Evolutionary conservation across 441 rosid species (phyloP).

Genomic region (Gossypium schwendimanii): DNA sequence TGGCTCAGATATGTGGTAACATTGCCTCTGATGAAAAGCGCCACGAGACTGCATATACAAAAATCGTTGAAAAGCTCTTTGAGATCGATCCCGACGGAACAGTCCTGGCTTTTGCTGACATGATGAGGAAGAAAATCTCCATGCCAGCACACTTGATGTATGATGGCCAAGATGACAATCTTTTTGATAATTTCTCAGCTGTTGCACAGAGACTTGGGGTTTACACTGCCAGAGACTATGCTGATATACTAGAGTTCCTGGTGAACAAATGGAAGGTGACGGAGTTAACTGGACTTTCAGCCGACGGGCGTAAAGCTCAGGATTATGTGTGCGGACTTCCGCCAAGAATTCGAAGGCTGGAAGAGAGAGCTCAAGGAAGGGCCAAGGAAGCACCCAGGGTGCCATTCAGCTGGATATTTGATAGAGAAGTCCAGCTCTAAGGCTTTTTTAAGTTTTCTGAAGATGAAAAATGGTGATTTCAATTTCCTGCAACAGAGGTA

Average conservation of each 20-base stretch:
- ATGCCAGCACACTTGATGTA: conserved; percentile 97
- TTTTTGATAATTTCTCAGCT: conserved; percentile 71
- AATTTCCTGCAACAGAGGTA: background rate
- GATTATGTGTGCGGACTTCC: conserved; percentile 69
- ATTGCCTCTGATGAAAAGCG: conserved; percentile 95
- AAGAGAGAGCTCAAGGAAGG: conserved; percentile 73
- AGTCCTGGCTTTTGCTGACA: conserved; percentile 72
- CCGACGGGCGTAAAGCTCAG: conserved; percentile 73
- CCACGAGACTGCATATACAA: conserved; percentile 87
- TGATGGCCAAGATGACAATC: conserved; percentile 64
- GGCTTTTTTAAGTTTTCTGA: conserved; percentile 12
- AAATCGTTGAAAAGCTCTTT: conserved; percentile 76
- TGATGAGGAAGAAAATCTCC: conserved; percentile 88
- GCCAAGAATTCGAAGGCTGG: conserved; percentile 67
- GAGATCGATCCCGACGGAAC: conserved; percentile 88
- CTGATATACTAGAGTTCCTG: conserved; percentile 80
- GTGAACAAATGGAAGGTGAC: conserved; percentile 80
- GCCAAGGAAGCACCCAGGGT: conserved; percentile 53
- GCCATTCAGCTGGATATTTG: conserved; percentile 80
- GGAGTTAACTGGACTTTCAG: conserved; percentile 58
- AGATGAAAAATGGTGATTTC: background rate
- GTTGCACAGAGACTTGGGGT: conserved; percentile 87
- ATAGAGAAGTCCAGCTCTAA: conserved; percentile 63
- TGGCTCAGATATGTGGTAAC: conserved; percentile 84
- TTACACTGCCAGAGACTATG: conserved; percentile 80